phyloP scores from a whole-genome alignment of 2,329 filamentous ascomycete genomes.

The Ophiostoma populinum region DNA sequence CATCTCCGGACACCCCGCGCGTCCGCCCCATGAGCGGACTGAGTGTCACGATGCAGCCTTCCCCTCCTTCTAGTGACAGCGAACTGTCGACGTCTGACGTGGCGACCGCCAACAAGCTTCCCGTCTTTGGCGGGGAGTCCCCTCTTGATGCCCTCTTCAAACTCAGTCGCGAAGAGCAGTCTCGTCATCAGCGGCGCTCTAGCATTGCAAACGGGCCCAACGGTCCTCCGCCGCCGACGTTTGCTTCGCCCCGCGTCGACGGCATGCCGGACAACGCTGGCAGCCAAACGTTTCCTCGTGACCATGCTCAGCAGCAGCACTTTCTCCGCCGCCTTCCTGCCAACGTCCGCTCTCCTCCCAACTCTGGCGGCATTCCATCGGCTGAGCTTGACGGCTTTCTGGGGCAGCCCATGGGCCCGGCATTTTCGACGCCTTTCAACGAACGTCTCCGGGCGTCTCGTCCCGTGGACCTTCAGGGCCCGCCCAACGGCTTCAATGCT shows the following conservation, averaged over 20 bases:
- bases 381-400: conserved; percentile 50
- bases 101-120: conserved; percentile 16
- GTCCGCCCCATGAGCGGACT: conserved; percentile 22
- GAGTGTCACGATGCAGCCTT: conserved; percentile 25
- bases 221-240: conserved; percentile 26
- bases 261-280: conserved; percentile 16
- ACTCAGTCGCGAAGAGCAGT: conserved; percentile 65
- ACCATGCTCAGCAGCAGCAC: conserved; percentile 6
- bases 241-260: conserved; percentile 25
- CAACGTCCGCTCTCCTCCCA: conserved; percentile 24
- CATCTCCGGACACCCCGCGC: conserved; percentile 42
- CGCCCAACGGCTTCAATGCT: background rate
- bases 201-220: conserved; percentile 30
- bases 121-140: conserved; percentile 24
- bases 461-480: conserved; percentile 13
- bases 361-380: conserved; percentile 39
- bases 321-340: conserved; percentile 21
- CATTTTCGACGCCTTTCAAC: conserved; percentile 50
- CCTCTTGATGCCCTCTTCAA: conserved; percentile 84
- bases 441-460: conserved; percentile 42
- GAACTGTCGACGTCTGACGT: conserved; percentile 27
- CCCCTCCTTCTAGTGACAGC: conserved; percentile 34
- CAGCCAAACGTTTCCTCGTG: conserved; percentile 5
- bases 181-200: conserved; percentile 33
- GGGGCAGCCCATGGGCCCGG: conserved; percentile 38